phyloP scores from a whole-genome alignment of 2,329 filamentous ascomycete genomes.

The Colletotrichum sp. region DNA sequence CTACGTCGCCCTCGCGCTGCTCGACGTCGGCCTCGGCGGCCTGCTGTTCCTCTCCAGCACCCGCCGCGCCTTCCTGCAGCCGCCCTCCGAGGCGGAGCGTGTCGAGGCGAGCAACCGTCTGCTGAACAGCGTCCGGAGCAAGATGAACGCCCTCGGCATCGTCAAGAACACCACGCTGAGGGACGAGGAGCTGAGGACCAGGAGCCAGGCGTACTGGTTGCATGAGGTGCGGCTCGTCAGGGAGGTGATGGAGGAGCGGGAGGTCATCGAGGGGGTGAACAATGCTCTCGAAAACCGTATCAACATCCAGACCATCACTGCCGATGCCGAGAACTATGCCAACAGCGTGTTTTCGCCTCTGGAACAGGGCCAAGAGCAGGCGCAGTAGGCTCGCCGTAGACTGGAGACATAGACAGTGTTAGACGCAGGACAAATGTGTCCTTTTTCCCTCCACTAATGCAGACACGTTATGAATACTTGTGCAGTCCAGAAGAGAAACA shows the following conservation, averaged over 20 bases:
- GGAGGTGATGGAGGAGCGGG: constrained; percentile 79
- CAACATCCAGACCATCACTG: constrained; percentile 64
- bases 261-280: constrained; percentile 74
- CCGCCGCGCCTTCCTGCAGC: constrained; percentile 74
- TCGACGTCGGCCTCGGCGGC: constrained; percentile 68
- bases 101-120: constrained; percentile 63
- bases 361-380: constrained; percentile 19
- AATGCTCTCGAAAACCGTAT: constrained; percentile 69
- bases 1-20: constrained; percentile 63
- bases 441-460: background rate
- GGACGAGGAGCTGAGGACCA: constrained; percentile 72
- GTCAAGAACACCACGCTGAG: constrained; percentile 80
- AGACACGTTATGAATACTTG: background rate
- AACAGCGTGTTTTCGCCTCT: constrained; percentile 43
- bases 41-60: constrained; percentile 80
- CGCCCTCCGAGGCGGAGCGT: constrained; percentile 67
- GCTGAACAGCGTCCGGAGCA: constrained; percentile 66
- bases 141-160: constrained; percentile 74
- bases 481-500: background rate
- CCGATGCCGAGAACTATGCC: constrained; percentile 69
- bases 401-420: background rate
- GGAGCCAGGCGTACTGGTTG: constrained; percentile 77
- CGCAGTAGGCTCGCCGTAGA: background rate
- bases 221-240: constrained; percentile 76
- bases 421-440: background rate